These are phyloP conservation scores for Ambrosiella xylebori DNA, from an alignment of 2,329 filamentous ascomycete genomes.

Conservation along the genomic window DNA sequence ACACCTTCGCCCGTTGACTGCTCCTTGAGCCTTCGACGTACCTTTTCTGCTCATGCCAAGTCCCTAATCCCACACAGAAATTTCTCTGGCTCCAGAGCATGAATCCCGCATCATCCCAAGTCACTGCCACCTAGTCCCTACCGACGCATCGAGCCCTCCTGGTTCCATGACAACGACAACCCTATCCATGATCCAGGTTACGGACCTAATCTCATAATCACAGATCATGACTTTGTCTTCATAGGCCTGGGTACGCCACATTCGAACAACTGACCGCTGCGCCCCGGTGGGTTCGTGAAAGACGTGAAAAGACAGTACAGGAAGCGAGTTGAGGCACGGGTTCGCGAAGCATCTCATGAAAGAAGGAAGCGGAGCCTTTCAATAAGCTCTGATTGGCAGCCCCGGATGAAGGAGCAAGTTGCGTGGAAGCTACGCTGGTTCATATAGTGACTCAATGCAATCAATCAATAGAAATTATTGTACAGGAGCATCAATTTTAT, in stretches of 20 bases:
- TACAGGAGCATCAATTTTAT: background rate
- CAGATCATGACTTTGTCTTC: background rate
- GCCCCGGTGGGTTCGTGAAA: background rate
- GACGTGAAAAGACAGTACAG: background rate
- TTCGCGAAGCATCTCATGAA: no score
- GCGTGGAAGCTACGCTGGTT: background rate
- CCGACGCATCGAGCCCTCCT: background rate
- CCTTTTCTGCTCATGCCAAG: background rate
- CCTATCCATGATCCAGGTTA: background rate
- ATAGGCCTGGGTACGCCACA: constrained; percentile 3
- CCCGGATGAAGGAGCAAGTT: background rate
- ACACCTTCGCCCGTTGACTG: background rate
- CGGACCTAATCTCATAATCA: background rate
- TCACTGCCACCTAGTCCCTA: background rate
- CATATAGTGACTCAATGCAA: background rate
- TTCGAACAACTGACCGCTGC: background rate
- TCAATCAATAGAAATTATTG: background rate
- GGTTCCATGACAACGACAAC: background rate
- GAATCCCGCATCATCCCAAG: no score
- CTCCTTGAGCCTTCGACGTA: background rate
- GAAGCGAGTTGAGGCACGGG: background rate
- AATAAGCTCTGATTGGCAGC: background rate
- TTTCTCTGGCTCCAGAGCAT: background rate
- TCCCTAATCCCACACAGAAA: background rate
- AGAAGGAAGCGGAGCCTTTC: background rate